Evolutionary conservation across 768 basidiomycete species (phyloP).

Genomic region (Wakefieldia striispora): DNA sequence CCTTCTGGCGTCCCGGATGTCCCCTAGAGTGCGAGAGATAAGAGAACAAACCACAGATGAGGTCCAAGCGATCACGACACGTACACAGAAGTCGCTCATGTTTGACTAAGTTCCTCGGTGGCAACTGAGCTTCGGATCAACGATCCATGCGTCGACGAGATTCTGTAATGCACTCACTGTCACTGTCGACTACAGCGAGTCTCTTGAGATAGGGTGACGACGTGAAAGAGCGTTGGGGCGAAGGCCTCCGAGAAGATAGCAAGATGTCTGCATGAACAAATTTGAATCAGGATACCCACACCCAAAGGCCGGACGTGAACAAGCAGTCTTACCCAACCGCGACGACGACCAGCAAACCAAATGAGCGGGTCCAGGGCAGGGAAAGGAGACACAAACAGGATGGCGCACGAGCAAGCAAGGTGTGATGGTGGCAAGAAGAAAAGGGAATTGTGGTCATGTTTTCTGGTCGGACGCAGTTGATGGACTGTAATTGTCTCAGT

Average conservation of each 20-base stretch:
- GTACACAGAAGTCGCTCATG: conserved; percentile 14
- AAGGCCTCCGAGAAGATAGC: not conserved
- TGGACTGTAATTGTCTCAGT: conserved; percentile 23
- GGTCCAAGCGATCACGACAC: conserved; percentile 2
- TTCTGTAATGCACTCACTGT: conserved; percentile 1
- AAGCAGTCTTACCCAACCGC: not conserved
- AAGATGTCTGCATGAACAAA: not conserved
- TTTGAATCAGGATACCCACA: not conserved
- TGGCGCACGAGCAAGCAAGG: not conserved
- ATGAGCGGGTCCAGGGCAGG: too few relatives aligned
- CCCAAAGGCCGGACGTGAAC: not conserved
- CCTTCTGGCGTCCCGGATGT: not conserved
- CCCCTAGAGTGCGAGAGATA: conserved; percentile 8
- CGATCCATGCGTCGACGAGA: not conserved
- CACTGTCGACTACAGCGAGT: not conserved
- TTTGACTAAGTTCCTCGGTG: not conserved
- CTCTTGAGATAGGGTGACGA: not conserved
- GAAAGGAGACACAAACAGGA: too few relatives aligned
- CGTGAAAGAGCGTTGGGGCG: not conserved
- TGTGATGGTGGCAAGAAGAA: conserved; percentile 1
- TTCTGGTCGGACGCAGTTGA: conserved; percentile 4
- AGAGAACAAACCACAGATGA: not conserved
- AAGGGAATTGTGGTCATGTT: conserved; percentile 13
- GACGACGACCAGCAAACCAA: not conserved
- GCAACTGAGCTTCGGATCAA: conserved; percentile 4